Conservation (phyloP, 768 basidiomycete species). For the Leccinellum luteum region DNA sequence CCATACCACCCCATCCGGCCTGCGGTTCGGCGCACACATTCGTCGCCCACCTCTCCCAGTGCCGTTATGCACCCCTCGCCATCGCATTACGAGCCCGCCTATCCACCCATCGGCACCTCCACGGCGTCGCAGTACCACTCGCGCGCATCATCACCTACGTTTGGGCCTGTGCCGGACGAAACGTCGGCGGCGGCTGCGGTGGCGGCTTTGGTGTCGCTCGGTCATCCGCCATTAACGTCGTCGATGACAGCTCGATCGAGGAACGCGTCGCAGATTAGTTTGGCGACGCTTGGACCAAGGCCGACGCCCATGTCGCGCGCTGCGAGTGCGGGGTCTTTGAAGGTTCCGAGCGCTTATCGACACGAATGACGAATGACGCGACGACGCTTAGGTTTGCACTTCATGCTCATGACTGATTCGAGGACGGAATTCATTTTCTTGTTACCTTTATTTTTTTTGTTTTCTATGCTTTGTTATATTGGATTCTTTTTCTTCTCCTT, state of each 20-base stretch:
- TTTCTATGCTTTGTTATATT: background rate
- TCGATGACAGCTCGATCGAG: conserved; percentile 53
- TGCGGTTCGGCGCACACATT: conserved; percentile 19
- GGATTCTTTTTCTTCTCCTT: background rate
- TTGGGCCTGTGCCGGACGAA: conserved; percentile 10
- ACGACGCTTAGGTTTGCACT: background rate
- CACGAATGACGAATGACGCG: conserved; percentile 4
- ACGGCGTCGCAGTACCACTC: conserved; percentile 35
- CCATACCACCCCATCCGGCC: conserved; percentile 9
- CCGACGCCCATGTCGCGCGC: conserved; percentile 38
- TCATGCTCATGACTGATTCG: background rate
- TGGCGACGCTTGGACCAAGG: conserved; percentile 53
- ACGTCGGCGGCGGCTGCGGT: background rate
- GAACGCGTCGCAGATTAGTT: conserved; percentile 64
- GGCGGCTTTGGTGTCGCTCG: conserved; percentile 25
- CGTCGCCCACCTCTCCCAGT: conserved; percentile 18
- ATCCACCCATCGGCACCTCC: conserved; percentile 28
- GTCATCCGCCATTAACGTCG: conserved; percentile 37
- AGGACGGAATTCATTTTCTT: background rate
- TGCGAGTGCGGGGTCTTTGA: conserved; percentile 22
- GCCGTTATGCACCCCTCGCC: conserved; percentile 4
- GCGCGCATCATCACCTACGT: conserved; percentile 30
- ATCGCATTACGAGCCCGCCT: conserved; percentile 18
- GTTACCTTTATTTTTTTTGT: background rate
- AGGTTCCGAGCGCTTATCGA: conserved; percentile 13